Base-by-base conservation (phyloP, 2,329 filamentous ascomycete species). In the Sporothrix variecibatus region DNA sequence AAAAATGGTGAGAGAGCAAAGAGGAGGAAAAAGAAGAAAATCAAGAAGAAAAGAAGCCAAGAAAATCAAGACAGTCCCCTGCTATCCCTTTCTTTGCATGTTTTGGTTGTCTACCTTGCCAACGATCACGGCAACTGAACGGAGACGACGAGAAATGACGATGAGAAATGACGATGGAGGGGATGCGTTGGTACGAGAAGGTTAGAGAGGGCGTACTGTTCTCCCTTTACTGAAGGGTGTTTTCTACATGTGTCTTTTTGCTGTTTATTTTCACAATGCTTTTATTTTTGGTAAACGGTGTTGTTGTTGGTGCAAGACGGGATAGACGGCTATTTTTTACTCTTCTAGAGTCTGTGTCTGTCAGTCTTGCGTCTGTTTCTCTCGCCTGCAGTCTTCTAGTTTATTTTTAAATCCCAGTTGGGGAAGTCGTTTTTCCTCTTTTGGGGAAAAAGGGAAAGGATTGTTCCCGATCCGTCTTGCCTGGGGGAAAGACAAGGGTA, bases 341-440 rank as follows among this genome's bases (percentile, higher is more conserved):
- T 67, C 8, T 67, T 31, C 26, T 28, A 43, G n/a, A 38, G 20
- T 58, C 68, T 71, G 12, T 43, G 34, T 46, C 38, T 65, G 38
- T 23, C 62, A 43, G 58, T 43, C 62, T 43, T 65, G 38, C 62
- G 11, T 56, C 49, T 40, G 51, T 4, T 15, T 31, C 26, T 31
- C 40, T 70, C 20, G 26, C 49, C 28, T 12, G 15, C 7, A 62
- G 15, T 34, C 46, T 20, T 53, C 31, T 2, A 38, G n/a, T 56
- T 46, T 67, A 46, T 46, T 46, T 67, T 15, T 28, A 67, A 46
- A 12, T 70, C 28, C 49, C 49, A 68, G 65, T 68, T 68, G 65
- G 65, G 65, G 65, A 31, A 46, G 60, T 46, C 40, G 15, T 12
- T 15, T 23, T 34, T 69, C 20, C 67, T 53, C 26, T 53, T 69